phyloP scores from a whole-genome alignment of 345 rosid genomes.

The Boechera retrofracta region DNA sequence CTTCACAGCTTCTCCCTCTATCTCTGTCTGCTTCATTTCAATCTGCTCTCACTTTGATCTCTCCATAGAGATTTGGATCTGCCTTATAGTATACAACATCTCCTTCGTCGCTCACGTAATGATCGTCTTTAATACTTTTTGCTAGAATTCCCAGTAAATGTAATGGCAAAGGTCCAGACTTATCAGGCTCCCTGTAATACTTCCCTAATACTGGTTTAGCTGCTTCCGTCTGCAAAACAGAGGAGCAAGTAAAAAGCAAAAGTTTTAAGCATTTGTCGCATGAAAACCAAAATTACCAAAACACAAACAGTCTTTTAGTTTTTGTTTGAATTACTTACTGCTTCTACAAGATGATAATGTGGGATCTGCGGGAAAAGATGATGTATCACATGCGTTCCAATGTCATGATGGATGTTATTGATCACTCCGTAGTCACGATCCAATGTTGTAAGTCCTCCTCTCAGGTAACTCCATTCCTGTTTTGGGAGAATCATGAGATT shows the following conservation, averaged over 20 bases:
- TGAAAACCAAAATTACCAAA: slow-evolving; percentile 4
- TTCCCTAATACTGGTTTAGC: slow-evolving; percentile 83
- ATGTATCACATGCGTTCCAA: slow-evolving; percentile 94
- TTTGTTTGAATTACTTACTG: slow-evolving; percentile 53
- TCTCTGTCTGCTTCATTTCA: slow-evolving; percentile 43
- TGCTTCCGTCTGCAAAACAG: slow-evolving; percentile 70
- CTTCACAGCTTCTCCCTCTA: slow-evolving; percentile 26
- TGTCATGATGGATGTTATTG: slow-evolving; percentile 93
- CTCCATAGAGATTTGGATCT: slow-evolving; percentile 53
- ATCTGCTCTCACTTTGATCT: slow-evolving; percentile 36
- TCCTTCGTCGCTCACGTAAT: slow-evolving; percentile 74
- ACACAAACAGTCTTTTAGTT: background rate
- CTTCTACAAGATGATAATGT: slow-evolving; percentile 88
- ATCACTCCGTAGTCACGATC: slow-evolving; percentile 88
- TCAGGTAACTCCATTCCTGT: slow-evolving; percentile 91
- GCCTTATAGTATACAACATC: slow-evolving; percentile 74
- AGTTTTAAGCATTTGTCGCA: background rate
- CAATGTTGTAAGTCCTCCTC: slow-evolving; percentile 93
- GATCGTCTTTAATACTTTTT: slow-evolving; percentile 71
- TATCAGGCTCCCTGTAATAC: slow-evolving; percentile 80
- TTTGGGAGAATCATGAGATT: slow-evolving; percentile 16
- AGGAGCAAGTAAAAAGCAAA: slow-evolving; percentile 1
- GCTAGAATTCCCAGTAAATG: slow-evolving; percentile 57
- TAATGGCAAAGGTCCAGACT: slow-evolving; percentile 72
- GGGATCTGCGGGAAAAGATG: slow-evolving; percentile 98